Evolutionary conservation across 2,329 filamentous ascomycete species (phyloP).

Genomic region (Drechmeria coniospora): DNA sequence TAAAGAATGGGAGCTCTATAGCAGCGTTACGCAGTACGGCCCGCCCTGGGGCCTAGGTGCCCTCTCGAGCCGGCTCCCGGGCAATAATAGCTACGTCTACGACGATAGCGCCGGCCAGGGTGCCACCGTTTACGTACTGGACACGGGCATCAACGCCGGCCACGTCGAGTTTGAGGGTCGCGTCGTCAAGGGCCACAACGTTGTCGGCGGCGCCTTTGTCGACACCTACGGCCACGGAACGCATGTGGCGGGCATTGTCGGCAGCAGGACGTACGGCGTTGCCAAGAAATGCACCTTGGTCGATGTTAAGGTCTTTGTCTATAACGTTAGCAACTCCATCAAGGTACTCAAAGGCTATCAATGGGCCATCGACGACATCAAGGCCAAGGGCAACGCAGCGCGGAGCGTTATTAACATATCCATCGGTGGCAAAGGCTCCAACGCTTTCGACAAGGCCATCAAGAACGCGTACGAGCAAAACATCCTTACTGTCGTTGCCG

Average conservation of each 20-base stretch:
- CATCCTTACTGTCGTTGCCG: slow-evolving; percentile 37
- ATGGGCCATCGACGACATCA: slow-evolving; percentile 27
- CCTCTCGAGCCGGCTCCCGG: slow-evolving; percentile 2
- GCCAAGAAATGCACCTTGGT: slow-evolving; percentile 26
- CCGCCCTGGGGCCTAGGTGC: slow-evolving; percentile 11
- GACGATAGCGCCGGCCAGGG: slow-evolving; percentile 23
- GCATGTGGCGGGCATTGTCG: slow-evolving; percentile 30
- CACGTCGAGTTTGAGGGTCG: slow-evolving; percentile 31
- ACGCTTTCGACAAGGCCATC: slow-evolving; percentile 38
- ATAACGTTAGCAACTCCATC: slow-evolving; percentile 3
- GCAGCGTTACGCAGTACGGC: slow-evolving; percentile 6
- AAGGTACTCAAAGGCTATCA: slow-evolving; percentile 16
- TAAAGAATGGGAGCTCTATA: background rate
- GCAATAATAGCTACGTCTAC: slow-evolving; percentile 20
- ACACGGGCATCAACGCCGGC: slow-evolving; percentile 33
- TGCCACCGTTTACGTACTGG: slow-evolving; percentile 36
- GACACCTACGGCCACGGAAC: slow-evolving; percentile 30
- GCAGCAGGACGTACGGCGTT: slow-evolving; percentile 28
- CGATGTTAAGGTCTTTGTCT: slow-evolving; percentile 29
- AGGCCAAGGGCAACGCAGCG: slow-evolving; percentile 17
- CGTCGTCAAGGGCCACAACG: slow-evolving; percentile 21
- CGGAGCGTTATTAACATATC: slow-evolving; percentile 40
- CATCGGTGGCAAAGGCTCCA: slow-evolving; percentile 16
- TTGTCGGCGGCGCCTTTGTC: slow-evolving; percentile 14
- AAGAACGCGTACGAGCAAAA: slow-evolving; percentile 27